These are phyloP conservation scores for Sarocladium brachiariae DNA, from an alignment of 2,329 filamentous ascomycete genomes.

Conservation along the genomic window DNA sequence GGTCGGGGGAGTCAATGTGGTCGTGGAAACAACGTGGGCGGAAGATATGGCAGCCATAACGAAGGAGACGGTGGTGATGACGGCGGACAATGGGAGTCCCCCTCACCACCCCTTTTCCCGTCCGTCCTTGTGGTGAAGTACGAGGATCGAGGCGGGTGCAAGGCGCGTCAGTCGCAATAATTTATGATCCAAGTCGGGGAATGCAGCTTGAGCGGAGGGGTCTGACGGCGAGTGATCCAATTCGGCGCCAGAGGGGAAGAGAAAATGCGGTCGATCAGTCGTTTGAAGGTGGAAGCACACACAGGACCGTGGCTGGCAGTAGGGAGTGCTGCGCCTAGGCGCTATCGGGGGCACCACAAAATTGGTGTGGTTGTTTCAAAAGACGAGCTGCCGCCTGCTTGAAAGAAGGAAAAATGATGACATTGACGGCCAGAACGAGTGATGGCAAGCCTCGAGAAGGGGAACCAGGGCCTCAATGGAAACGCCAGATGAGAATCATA, in stretches of 20 bases:
- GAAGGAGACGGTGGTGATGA: conserved; percentile 14
- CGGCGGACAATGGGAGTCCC: conserved; percentile 3
- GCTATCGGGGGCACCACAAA: not conserved
- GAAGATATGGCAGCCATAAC: conserved; percentile 48
- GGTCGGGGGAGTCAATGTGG: conserved; percentile 40
- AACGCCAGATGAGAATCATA: not conserved
- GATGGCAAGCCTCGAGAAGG: conserved; percentile 5
- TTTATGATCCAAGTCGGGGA: not conserved
- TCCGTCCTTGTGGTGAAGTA: not conserved
- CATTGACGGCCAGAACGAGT: conserved; percentile 6
- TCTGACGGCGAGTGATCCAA: not conserved
- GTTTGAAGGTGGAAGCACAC: not conserved
- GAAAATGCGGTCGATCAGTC: not conserved
- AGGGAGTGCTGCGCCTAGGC: not conserved
- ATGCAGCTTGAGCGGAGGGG: not conserved
- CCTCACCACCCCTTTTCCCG: conserved; percentile 8
- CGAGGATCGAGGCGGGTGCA: not conserved
- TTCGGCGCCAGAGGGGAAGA: not conserved
- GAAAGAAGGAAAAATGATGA: not conserved
- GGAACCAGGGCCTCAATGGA: not conserved
- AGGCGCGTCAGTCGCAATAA: conserved; percentile 2
- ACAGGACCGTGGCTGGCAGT: not conserved
- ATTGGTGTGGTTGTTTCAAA: not conserved
- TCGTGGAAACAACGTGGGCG: conserved; percentile 35
- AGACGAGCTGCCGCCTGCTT: not conserved